phyloP scores from a whole-genome alignment of 345 rosid species.

The Trapa bicornis region DNA sequence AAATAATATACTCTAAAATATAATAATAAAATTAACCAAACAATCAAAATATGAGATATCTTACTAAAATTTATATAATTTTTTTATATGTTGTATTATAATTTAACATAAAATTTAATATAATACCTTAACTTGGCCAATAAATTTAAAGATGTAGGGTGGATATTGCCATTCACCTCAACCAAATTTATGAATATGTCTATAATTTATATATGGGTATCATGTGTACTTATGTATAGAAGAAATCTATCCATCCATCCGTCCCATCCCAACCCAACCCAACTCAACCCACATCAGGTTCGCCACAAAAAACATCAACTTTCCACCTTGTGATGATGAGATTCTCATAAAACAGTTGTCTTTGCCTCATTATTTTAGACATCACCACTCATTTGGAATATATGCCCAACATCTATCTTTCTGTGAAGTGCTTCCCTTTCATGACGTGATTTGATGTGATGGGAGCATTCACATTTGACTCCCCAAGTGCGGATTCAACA shows the following conservation, averaged over 20 bases:
- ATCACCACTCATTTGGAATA: conserved; percentile 51
- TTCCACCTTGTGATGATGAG: conserved; percentile 55
- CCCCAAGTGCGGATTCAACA: conserved; percentile 7
- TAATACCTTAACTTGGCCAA: too few relatives aligned
- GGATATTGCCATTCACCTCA: too few relatives aligned
- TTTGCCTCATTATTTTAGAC: conserved; percentile 19
- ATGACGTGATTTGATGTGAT: neutral
- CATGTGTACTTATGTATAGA: conserved; percentile 8
- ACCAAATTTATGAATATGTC: neutral
- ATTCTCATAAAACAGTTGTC: conserved; percentile 27
- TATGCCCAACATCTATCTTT: conserved; percentile 22
- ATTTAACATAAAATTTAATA: too few relatives aligned
- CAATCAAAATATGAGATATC: too few relatives aligned
- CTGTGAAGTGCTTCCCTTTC: conserved; percentile 4
- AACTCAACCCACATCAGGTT: conserved; percentile 39
- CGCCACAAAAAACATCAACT: conserved; percentile 52
- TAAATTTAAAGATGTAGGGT: too few relatives aligned
- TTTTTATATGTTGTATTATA: too few relatives aligned
- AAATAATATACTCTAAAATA: too few relatives aligned
- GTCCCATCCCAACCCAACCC: too few relatives aligned
- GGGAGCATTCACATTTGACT: conserved; percentile 13
- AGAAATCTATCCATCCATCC: conserved; percentile 19
- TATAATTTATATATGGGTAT: neutral
- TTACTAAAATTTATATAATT: too few relatives aligned
- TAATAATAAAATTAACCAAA: too few relatives aligned